Conservation (phyloP, 2,329 filamentous ascomycete genomes). For the Apiospora koreana region DNA sequence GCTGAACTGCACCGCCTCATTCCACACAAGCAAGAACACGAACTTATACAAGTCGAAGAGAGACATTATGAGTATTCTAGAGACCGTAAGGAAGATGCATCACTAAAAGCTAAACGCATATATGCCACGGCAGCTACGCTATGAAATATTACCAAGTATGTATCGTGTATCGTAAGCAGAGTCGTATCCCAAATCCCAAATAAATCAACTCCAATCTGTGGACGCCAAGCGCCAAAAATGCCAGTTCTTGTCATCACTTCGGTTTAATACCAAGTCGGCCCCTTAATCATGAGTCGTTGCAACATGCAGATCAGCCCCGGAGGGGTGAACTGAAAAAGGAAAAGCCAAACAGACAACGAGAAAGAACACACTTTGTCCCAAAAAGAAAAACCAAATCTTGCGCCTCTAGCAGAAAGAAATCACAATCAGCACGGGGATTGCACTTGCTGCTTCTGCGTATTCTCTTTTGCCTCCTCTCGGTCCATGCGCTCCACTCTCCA, state of each 20-base stretch:
- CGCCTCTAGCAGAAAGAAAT: neutral
- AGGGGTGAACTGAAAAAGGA: neutral
- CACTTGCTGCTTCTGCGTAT: neutral
- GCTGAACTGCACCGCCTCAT: too few species aligned
- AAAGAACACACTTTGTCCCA: neutral
- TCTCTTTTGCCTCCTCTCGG: neutral
- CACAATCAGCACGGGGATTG: neutral
- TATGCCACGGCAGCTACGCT: too few species aligned
- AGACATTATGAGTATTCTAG: too few species aligned
- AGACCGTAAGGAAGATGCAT: neutral
- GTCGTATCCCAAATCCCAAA: neutral
- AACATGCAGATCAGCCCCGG: too few species aligned
- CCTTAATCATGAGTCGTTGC: neutral
- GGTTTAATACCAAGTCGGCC: neutral
- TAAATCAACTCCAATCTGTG: neutral
- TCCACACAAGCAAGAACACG: too few species aligned
- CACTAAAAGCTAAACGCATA: neutral
- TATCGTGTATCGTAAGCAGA: neutral
- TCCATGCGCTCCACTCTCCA: neutral
- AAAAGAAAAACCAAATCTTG: neutral
- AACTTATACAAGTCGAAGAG: too few species aligned
- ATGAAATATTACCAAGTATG: neutral
- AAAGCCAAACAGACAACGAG: neutral
- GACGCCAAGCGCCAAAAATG: neutral
- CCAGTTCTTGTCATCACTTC: neutral